phyloP scores from a whole-genome alignment of 2,329 filamentous ascomycete genomes.

The Didymella pinodella region DNA sequence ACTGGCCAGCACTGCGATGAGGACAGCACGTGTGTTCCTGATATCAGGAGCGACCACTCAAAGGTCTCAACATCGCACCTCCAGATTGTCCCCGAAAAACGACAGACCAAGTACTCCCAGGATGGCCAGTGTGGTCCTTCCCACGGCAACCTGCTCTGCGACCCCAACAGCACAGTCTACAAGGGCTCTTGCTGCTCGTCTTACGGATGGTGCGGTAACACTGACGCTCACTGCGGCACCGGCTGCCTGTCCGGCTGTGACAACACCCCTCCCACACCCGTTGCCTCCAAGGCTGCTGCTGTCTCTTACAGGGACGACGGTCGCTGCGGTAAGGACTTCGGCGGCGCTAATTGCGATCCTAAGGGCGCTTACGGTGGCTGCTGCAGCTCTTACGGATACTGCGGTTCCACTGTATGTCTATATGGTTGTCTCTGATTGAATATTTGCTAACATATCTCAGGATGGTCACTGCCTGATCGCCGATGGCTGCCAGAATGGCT shows the following conservation, averaged over 20 bases:
- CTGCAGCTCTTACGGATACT: constrained; percentile 49
- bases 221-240: constrained; percentile 50
- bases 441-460: constrained; percentile 2
- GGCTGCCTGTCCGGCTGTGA: constrained; percentile 49
- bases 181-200: constrained; percentile 56
- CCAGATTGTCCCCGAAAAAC: constrained; percentile 36
- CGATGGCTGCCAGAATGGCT: constrained; percentile 53
- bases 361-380: constrained; percentile 52
- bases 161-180: constrained; percentile 57
- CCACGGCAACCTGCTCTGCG: constrained; percentile 52
- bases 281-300: constrained; percentile 17
- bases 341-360: constrained; percentile 51
- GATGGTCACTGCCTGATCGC: constrained; percentile 49
- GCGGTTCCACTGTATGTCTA: constrained; percentile 39
- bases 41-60: constrained; percentile 37
- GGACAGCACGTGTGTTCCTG: constrained; percentile 45
- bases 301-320: constrained; percentile 43
- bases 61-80: constrained; percentile 37
- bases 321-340: constrained; percentile 53
- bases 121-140: constrained; percentile 53
- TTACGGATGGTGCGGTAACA: constrained; percentile 56
- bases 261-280: constrained; percentile 19
- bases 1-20: constrained; percentile 50
- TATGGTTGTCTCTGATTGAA: not conserved
- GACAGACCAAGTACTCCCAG: constrained; percentile 47